Evolutionary conservation across 331 rosid species (phyloP).

Genomic region (Quercus phellos): DNA sequence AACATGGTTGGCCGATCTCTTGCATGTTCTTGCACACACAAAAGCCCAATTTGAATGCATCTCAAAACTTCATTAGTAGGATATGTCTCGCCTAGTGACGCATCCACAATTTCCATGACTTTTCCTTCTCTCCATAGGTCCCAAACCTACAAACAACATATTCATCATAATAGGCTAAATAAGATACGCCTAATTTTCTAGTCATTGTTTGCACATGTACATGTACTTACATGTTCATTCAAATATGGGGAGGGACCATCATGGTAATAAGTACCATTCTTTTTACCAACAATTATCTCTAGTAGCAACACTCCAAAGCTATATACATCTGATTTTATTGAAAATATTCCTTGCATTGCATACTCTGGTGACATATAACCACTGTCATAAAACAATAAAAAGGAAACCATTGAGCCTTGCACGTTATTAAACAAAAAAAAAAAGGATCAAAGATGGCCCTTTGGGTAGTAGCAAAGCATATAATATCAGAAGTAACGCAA

Average conservation of each 20-base stretch:
- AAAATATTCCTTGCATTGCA: slow-evolving; percentile 19
- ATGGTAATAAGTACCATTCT: slow-evolving; percentile 15
- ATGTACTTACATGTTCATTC: slow-evolving; percentile 30
- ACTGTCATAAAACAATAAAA: not conserved
- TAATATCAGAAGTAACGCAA: too few species aligned
- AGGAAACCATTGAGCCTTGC: not conserved
- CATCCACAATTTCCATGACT: slow-evolving; percentile 21
- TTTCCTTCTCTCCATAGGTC: slow-evolving; percentile 21
- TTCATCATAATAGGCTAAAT: not conserved
- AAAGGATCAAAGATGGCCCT: not conserved
- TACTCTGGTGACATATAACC: slow-evolving; percentile 11
- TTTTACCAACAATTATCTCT: slow-evolving; percentile 44
- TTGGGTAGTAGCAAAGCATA: too few species aligned
- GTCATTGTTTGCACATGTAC: too few species aligned
- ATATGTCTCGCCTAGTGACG: not conserved
- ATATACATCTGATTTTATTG: slow-evolving; percentile 32
- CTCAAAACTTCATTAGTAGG: too few species aligned
- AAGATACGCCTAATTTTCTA: too few species aligned
- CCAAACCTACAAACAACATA: slow-evolving; percentile 5
- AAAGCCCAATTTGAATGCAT: too few species aligned
- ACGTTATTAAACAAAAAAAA: too few species aligned
- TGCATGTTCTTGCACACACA: too few species aligned
- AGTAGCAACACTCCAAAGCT: slow-evolving; percentile 42
- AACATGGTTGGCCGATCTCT: too few species aligned
- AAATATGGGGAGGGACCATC: slow-evolving; percentile 23